A percentile compares a stretch with the other conserved stretches of the same genome.
Conservation (phyloP, 116 monocot genomes). For the Dioscorea cayenensis region DNA sequence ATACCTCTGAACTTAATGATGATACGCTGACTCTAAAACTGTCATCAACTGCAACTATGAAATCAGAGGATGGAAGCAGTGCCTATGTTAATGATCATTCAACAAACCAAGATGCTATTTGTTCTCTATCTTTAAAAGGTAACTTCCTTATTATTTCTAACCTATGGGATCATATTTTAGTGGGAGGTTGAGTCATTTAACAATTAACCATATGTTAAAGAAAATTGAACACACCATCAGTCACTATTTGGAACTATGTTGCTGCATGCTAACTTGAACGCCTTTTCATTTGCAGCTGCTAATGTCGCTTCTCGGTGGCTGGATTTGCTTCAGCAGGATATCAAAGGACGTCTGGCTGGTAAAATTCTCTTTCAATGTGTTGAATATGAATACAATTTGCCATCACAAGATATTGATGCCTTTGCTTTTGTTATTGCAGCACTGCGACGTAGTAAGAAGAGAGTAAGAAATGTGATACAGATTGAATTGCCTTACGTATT, state of each 20-base stretch:
- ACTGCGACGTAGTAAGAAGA: slow-evolving; percentile 56
- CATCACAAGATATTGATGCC: neutral
- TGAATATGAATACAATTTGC: no score
- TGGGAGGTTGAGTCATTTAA: no score
- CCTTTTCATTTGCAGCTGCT: slow-evolving; percentile 43
- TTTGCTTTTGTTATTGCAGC: slow-evolving; percentile 21
- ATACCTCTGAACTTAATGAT: slow-evolving; percentile 6
- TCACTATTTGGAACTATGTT: neutral
- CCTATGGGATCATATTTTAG: no score
- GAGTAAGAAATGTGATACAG: slow-evolving; percentile 59
- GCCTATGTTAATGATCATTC: slow-evolving; percentile 23
- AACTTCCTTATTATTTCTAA: neutral
- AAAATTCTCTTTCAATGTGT: neutral
- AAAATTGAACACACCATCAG: no score
- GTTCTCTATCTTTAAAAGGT: slow-evolving; percentile 69
- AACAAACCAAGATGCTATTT: slow-evolving; percentile 27
- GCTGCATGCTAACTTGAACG: neutral
- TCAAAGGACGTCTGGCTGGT: slow-evolving; percentile 83
- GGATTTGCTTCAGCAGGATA: slow-evolving; percentile 75
- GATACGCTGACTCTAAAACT: slow-evolving; percentile 32
- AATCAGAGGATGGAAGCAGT: slow-evolving; percentile 33
- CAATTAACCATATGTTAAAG: no score
- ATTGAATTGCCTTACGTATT: slow-evolving; percentile 65
- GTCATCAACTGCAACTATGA: slow-evolving; percentile 25
- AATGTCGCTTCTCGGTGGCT: slow-evolving; percentile 82